phyloP scores from a whole-genome alignment of 371 early-diverging fungal species.

The Catenaria anguillulae region DNA sequence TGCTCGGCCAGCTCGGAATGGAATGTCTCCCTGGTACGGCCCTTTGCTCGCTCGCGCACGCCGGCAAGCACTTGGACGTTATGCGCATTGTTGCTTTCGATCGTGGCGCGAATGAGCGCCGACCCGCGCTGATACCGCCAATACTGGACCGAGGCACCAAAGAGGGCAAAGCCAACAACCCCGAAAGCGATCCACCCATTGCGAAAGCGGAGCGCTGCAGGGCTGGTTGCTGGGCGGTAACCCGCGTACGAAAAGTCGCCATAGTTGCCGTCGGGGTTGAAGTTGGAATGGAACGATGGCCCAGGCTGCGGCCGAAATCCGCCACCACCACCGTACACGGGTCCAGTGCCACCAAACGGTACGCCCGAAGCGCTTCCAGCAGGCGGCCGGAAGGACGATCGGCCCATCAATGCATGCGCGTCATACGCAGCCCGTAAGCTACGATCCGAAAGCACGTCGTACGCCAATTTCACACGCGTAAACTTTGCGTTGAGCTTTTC shows the following conservation, averaged over 20 bases:
- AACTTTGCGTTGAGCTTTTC: too few species aligned
- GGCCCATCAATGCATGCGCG: neutral
- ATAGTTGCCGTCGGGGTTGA: neutral
- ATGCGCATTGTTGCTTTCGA: neutral
- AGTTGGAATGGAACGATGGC: neutral
- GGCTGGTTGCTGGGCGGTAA: neutral
- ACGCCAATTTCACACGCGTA: neutral
- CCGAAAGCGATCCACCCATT: neutral
- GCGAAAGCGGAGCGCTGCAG: neutral
- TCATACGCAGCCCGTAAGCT: neutral
- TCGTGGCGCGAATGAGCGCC: neutral
- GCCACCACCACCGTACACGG: neutral
- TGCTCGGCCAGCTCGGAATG: neutral
- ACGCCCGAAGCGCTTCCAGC: too few species aligned
- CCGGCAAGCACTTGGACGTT: neutral
- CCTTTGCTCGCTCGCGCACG: neutral
- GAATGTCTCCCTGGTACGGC: neutral
- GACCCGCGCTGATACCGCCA: neutral
- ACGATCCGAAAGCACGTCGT: neutral
- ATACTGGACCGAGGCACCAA: neutral
- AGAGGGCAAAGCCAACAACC: neutral
- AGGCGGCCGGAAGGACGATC: neutral
- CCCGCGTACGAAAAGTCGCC: neutral
- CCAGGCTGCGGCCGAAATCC: neutral
- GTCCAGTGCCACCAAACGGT: neutral